A percentile compares a stretch with the other conserved stretches of the same genome.
Conservation (phyloP, 75 land plant species). For the Picea glauca region DNA sequence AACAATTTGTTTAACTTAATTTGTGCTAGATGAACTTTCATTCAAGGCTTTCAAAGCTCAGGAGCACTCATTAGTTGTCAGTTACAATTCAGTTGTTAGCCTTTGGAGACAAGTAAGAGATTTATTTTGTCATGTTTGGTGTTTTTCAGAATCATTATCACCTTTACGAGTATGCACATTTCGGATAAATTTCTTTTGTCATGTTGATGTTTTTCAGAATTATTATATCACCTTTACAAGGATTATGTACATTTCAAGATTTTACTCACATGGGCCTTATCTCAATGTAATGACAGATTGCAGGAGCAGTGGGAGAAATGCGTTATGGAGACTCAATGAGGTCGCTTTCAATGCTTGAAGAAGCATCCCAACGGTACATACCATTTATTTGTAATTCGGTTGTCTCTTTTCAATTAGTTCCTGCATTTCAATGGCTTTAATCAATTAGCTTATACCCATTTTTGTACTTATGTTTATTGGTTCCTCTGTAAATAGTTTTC, state of each 20-base stretch:
- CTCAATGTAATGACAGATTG: slow-evolving; percentile 47
- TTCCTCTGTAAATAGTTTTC: slow-evolving; percentile 44
- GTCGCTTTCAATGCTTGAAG: slow-evolving; percentile 61
- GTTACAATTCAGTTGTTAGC: slow-evolving; percentile 74
- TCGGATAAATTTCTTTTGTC: neutral
- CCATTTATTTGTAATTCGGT: neutral
- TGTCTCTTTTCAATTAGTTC: neutral
- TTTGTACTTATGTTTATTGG: neutral
- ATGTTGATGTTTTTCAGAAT: neutral
- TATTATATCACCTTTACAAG: neutral
- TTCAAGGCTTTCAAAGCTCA: slow-evolving; percentile 68
- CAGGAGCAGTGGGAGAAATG: slow-evolving; percentile 66
- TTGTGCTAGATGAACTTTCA: slow-evolving; percentile 47
- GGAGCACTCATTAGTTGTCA: slow-evolving; percentile 64
- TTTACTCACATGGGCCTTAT: neutral
- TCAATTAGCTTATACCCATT: neutral
- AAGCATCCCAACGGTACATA: slow-evolving; percentile 63
- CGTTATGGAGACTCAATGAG: slow-evolving; percentile 79
- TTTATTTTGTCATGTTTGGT: neutral
- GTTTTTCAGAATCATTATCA: neutral
- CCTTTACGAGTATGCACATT: neutral
- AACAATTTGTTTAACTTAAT: slow-evolving; percentile 19
- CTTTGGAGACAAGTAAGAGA: slow-evolving; percentile 89
- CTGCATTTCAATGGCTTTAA: neutral
- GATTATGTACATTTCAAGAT: neutral